A percentile compares a stretch with the other conserved stretches of the same genome.
Evolutionary conservation across 2,329 filamentous ascomycete species (phyloP).

Genomic region (Botrytis hyacinthi): DNA sequence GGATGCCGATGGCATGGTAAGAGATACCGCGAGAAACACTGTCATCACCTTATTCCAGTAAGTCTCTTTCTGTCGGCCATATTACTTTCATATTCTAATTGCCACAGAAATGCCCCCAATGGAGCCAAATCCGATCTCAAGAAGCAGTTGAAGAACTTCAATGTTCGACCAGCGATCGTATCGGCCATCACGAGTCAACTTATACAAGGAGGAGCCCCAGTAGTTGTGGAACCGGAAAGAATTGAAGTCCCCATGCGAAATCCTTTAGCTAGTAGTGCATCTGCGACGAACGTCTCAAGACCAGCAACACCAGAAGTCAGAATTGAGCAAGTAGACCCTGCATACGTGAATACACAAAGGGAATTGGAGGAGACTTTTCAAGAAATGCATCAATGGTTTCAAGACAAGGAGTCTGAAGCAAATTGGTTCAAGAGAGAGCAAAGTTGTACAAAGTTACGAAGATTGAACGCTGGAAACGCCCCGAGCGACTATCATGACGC

Average conservation of each 20-base stretch:
- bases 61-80: constrained; percentile 28
- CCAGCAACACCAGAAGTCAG: constrained; percentile 65
- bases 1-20: constrained; percentile 83
- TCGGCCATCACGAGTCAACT: constrained; percentile 76
- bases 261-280: constrained; percentile 51
- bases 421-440: constrained; percentile 91
- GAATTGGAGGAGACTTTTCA: constrained; percentile 86
- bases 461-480: constrained; percentile 80
- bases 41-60: constrained; percentile 86
- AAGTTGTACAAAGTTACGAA: constrained; percentile 71
- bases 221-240: constrained; percentile 33
- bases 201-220: constrained; percentile 47
- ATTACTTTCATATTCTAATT: constrained; percentile 20
- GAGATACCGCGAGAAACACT: constrained; percentile 77
- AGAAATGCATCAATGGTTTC: constrained; percentile 78
- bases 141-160: constrained; percentile 77
- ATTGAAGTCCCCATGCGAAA: constrained; percentile 44
- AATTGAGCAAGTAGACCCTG: constrained; percentile 70
- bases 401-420: constrained; percentile 83
- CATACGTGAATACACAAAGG: constrained; percentile 78
- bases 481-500: constrained; percentile 70
- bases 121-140: constrained; percentile 86
- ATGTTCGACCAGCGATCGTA: constrained; percentile 83
- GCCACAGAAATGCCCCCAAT: constrained; percentile 67
- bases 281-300: constrained; percentile 45